Base-by-base conservation (phyloP, 495 filamentous ascomycete genomes). In the Staphylotrichum longicolle region DNA sequence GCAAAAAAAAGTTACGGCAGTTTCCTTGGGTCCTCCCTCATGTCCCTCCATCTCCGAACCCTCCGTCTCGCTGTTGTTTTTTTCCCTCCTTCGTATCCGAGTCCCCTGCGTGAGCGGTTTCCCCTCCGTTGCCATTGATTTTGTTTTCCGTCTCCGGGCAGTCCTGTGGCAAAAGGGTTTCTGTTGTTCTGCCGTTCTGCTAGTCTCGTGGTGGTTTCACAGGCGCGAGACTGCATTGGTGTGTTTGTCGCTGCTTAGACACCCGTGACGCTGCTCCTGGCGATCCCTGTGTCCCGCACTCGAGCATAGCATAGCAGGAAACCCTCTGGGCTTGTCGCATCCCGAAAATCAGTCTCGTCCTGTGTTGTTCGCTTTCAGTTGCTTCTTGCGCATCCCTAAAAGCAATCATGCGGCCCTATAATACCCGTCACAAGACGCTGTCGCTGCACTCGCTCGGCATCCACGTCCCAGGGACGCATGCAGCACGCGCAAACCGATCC, bases 371-470 rank as follows among this genome's bases (percentile, higher is more conserved):
- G 10, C 39, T 47, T 58, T 60, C 33, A 49, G 14, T 56, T 45
- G 39, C 58, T 40, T 45, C 55, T 39, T 34, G 40, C 48, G 34
- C 50, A 5, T 7, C 57, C 39, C 40, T 35, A 7, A 62, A 1
- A 0, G 52, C 66, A 64, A 85, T 63, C 67, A 96, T 96, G 55
- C 55, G 60, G 91, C 91, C 91, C 64, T 97, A 97, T 83, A 96
- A 98, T 76, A 98, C 94, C 63, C 89, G 94, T 77, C 88, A 94
- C 75, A 98, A 98, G 79, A 96, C 92, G 71, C 77, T 98, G 69
- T 98, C 94, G 37, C 81, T 98, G 65, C 90, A 91, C 27, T 93
- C 91, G 61, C 83, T 98, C 65, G 94, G 94, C 71, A 96, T 98
- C 63, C 91, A 93, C 68, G 77, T 98, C 51, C 94, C 92, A 52